Base-by-base conservation (phyloP, 345 rosid genomes). In the Trapa bicornis region DNA sequence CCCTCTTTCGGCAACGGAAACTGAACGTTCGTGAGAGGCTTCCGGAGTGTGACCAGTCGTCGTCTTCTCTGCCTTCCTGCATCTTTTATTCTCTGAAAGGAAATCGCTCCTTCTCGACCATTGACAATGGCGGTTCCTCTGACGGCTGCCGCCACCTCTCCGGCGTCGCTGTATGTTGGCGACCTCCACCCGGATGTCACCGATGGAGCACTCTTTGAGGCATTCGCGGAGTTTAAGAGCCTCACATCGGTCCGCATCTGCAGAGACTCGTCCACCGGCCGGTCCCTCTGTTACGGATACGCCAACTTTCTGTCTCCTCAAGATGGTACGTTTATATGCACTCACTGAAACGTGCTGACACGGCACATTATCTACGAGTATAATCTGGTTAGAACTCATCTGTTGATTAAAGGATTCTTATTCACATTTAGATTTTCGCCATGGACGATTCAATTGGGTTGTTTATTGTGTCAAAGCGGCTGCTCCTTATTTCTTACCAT, bases 211-310 rank as follows among this genome's bases (percentile, higher is more conserved):
- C 91, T 91, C 47, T 68, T 64, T 50, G 83, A 85, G 3, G 84
- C 81, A 12, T 91, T 91, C 78, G 47, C 80, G 3, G 86, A 85
- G 70, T 85, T 79, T 75, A 77, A 85, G 76, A 80, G 81, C 75
- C 76, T 85, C 16, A 29, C 83, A 22, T 88, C 97, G 33, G 91
- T 85, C 8, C 89, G 89, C 65, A 79, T 88, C 47, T 91, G 91
- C 72, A 74, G 80, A 64, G 92, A 88, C 77, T 76, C 77, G 17
- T 45, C 83, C 48, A 67, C 86, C 14, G 88, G 86, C 45, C 75
- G 85, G 66, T 91, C 92, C 56, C 86, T 85, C 75, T 85, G 91
- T 67, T 91, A 91, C 74, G 95, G 88, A 69, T 91, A 88, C 80
- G 89, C 82, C 74, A 91, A 91, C 89, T 91, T 86, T 50, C 35